Evolutionary conservation across 1,284 basidiomycete genomes (phyloP), one percentile per base, ranked within the genome.

Genomic region (Chalciporus sp.): DNA sequence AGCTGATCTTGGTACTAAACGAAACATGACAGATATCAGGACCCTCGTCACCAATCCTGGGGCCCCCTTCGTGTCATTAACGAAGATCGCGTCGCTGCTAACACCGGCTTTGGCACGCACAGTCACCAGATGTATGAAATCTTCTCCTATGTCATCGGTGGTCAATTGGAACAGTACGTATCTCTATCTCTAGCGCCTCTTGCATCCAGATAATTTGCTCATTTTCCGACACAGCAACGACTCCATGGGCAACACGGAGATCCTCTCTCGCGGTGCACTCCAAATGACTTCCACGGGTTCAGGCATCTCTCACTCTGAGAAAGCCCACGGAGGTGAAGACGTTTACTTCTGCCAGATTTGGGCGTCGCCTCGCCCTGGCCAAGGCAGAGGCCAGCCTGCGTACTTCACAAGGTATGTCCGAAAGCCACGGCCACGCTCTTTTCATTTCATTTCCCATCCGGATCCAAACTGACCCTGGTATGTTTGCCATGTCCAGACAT

Each of bases 201-300:
- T 11, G 29, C 29, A 31, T 16, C 42, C 8, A 52, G 27, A 11
- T 29, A 19, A 9, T 8, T 17, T 41, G 33, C 49, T 55, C 6
- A 52, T 40, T 55, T 20, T 51, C 56, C 48, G 41, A 35, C 42
- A 20, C 53, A 90, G 88, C 73, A 82, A 87, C 72, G 94, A 98
- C 73, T 89, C 85, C 4, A 92, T 97, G 88, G 87, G 88, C 40
- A 96, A 97, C 73, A 79, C 82, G 52, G 95, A 98, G 74, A 77
- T 94, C 52, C 83, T 97, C 66, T 86, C 85, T 65, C 85, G 92
- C 14, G 95, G 95, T 2, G 90, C 94, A 63, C 67, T 98, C 39
- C 95, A 98, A 72, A 86, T 96, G 75, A 97, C 94, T 0, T 90
- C 88, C 3, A 87, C 94, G 1, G 94, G 95, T 9, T 92, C 88